phyloP scores from a whole-genome alignment of 2,329 filamentous ascomycete species.

The Pseudogymnoascus sp. region DNA sequence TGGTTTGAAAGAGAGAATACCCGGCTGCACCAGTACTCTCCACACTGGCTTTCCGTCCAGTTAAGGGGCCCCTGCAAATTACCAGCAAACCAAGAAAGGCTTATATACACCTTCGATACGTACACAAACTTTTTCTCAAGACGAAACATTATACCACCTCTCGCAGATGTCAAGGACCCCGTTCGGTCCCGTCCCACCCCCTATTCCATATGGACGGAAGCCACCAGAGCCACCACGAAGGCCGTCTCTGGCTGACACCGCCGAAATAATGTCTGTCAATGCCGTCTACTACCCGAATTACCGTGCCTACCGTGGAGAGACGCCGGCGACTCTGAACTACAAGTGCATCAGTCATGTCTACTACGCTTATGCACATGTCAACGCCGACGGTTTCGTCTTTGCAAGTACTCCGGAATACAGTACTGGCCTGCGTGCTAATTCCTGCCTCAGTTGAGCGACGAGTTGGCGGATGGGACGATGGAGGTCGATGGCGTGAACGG shows the following conservation, averaged over 20 bases:
- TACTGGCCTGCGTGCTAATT: constrained; percentile 16
- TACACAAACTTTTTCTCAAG: not conserved
- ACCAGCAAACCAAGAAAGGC: constrained; percentile 1
- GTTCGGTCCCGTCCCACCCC: constrained; percentile 23
- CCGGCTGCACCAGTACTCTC: not conserved
- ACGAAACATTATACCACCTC: not conserved
- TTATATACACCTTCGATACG: constrained; percentile 7
- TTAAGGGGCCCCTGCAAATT: not conserved
- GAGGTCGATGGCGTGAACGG: constrained; percentile 66
- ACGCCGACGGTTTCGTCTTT: constrained; percentile 66
- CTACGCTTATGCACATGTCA: constrained; percentile 74
- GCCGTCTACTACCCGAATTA: constrained; percentile 82
- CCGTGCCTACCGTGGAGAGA: constrained; percentile 65
- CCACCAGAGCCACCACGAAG: constrained; percentile 22
- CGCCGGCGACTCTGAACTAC: constrained; percentile 67
- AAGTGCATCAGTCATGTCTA: constrained; percentile 75
- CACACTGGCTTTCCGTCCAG: not conserved
- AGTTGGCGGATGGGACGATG: constrained; percentile 68
- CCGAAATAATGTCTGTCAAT: constrained; percentile 58
- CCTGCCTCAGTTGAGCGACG: constrained; percentile 61
- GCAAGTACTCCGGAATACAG: constrained; percentile 43
- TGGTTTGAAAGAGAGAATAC: not conserved
- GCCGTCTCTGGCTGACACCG: constrained; percentile 29
- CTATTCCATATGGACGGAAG: constrained; percentile 25
- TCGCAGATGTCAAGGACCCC: constrained; percentile 22